These are phyloP conservation scores for Trichophyton verrucosum DNA, from an alignment of 2,329 filamentous ascomycete genomes.

Conservation along the genomic window DNA sequence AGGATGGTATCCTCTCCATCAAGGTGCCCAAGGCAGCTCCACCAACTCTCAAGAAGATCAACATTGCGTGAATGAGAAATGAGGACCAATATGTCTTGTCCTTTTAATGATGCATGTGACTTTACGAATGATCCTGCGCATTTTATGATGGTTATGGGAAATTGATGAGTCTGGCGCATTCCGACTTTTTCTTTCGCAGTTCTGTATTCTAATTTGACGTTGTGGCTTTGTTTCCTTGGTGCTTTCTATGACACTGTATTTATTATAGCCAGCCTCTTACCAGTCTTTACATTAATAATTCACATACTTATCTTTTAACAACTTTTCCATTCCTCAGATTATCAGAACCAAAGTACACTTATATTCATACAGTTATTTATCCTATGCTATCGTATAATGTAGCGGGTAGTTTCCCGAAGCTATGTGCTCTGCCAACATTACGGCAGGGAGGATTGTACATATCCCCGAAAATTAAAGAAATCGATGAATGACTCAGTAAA, in stretches of 20 bases:
- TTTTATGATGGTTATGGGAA: background rate
- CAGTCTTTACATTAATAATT: background rate
- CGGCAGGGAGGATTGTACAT: background rate
- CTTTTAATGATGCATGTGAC: background rate
- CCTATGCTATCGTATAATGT: background rate
- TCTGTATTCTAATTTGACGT: background rate
- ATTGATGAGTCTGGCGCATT: background rate
- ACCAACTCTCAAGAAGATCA: conserved; percentile 40
- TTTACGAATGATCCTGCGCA: background rate
- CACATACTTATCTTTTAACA: background rate
- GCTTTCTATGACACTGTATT: background rate
- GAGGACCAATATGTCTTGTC: background rate
- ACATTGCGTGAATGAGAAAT: conserved; percentile 22
- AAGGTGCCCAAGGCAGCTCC: conserved; percentile 43
- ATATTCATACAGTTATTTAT: background rate
- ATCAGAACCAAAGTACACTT: background rate
- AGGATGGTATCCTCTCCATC: conserved; percentile 46
- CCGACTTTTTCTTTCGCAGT: background rate
- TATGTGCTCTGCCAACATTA: background rate
- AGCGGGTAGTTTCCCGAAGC: background rate
- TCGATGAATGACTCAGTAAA: background rate
- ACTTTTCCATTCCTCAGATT: too few relatives aligned
- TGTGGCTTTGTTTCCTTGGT: background rate
- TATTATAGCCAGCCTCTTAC: background rate
- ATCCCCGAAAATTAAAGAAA: background rate